These are phyloP conservation scores for Cladorrhinum samala DNA, from an alignment of 495 filamentous ascomycete genomes.

Conservation along the genomic window DNA sequence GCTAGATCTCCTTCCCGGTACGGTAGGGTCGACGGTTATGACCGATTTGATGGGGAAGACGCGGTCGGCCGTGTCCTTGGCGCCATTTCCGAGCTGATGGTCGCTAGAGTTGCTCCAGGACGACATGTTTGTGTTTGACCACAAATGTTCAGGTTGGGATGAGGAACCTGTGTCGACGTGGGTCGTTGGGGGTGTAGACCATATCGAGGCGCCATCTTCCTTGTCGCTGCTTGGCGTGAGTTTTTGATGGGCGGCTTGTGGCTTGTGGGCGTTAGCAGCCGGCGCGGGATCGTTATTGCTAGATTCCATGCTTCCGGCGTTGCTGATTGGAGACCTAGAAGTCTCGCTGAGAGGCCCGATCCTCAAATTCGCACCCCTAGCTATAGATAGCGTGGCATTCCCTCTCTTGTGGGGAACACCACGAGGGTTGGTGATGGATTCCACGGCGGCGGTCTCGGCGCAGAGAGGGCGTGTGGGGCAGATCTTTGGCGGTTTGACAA, in stretches of 20 bases:
- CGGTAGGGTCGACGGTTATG: slow-evolving; percentile 61
- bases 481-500: too few species aligned
- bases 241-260: background rate
- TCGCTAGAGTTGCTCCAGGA: slow-evolving; percentile 24
- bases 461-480: background rate
- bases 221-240: background rate
- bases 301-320: slow-evolving; percentile 1
- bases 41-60: slow-evolving; percentile 83
- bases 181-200: slow-evolving; percentile 4
- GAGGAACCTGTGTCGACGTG: slow-evolving; percentile 6
- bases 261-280: background rate
- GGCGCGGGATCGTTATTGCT: background rate
- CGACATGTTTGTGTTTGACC: slow-evolving; percentile 16
- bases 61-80: slow-evolving; percentile 48
- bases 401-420: background rate
- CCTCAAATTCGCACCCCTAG: background rate
- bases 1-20: slow-evolving; percentile 28
- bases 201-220: background rate
- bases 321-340: slow-evolving; percentile 1
- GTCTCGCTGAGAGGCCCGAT: background rate
- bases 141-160: slow-evolving; percentile 3
- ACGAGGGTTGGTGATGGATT: background rate
- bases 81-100: slow-evolving; percentile 20
- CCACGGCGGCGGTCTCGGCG: background rate
- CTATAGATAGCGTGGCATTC: background rate